Percentiles rank a stretch among this genome's conserved stretches.
phyloP scores from a whole-genome alignment of 2,329 filamentous ascomycete genomes.

The Botryosphaeria agaves region DNA sequence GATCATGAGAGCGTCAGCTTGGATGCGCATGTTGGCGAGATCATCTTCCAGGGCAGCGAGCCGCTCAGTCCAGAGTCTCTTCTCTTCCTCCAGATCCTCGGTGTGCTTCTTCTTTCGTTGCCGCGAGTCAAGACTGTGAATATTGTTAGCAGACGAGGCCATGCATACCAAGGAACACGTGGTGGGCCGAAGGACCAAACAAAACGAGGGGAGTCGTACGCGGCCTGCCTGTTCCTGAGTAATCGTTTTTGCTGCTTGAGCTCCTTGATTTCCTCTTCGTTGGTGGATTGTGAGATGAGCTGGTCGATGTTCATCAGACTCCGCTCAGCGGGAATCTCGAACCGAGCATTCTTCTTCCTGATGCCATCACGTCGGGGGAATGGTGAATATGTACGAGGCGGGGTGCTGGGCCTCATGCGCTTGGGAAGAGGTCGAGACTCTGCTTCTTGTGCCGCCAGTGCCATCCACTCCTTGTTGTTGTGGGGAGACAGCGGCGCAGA shows the following conservation, averaged over 20 bases:
- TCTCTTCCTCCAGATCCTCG: conserved; percentile 89
- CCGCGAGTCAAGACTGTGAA: conserved; percentile 68
- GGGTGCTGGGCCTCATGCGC: conserved; percentile 48
- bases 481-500: conserved; percentile 42
- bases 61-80: conserved; percentile 70
- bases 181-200: conserved; percentile 8
- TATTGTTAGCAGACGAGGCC: conserved; percentile 5
- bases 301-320: conserved; percentile 91
- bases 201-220: conserved; percentile 38
- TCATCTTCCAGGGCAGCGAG: conserved; percentile 69
- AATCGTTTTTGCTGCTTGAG: conserved; percentile 96
- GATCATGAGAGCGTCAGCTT: conserved; percentile 30
- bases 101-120: conserved; percentile 98
- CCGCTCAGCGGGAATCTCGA: conserved; percentile 88
- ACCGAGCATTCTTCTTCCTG: conserved; percentile 96
- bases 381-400: conserved; percentile 59
- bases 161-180: neutral
- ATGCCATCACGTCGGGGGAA: conserved; percentile 67
- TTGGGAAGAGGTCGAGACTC: conserved; percentile 29
- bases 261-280: conserved; percentile 92
- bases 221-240: conserved; percentile 87
- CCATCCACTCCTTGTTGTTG: conserved; percentile 41
- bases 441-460: conserved; percentile 32
- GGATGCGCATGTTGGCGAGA: conserved; percentile 47
- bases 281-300: conserved; percentile 70